Percentiles rank a stretch among this genome's conserved stretches.
These are phyloP conservation scores for Arxiozyma bovina DNA, from an alignment of 1,139 yeast species.

Conservation along the genomic window DNA sequence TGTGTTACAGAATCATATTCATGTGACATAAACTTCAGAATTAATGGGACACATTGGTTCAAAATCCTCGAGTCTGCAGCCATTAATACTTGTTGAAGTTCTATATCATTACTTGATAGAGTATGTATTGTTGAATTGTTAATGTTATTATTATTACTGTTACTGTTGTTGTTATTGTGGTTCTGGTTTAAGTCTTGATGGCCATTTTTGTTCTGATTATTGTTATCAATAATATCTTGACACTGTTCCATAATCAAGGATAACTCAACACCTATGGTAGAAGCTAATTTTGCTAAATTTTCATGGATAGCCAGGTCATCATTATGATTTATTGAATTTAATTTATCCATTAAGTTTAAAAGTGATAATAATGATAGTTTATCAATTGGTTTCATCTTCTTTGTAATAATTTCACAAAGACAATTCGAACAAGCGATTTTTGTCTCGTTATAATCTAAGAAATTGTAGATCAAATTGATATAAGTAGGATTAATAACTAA, in stretches of 20 bases:
- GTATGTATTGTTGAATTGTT: background rate
- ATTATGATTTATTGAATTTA: slow-evolving; percentile 30
- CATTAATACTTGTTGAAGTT: slow-evolving; percentile 32
- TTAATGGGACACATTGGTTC: slow-evolving; percentile 59
- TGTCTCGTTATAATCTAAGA: slow-evolving; percentile 42
- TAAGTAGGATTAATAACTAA: slow-evolving; percentile 63
- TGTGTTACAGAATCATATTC: slow-evolving; percentile 84
- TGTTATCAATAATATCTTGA: slow-evolving; percentile 23
- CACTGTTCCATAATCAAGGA: slow-evolving; percentile 41
- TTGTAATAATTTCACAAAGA: slow-evolving; percentile 70
- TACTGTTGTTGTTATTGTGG: background rate
- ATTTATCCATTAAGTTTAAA: slow-evolving; percentile 50
- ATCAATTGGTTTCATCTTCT: slow-evolving; percentile 86
- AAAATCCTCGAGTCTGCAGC: slow-evolving; percentile 43
- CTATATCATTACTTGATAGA: slow-evolving; percentile 7
- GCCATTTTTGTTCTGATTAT: background rate
- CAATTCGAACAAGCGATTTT: slow-evolving; percentile 63
- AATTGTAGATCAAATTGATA: slow-evolving; percentile 54
- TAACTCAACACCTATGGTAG: slow-evolving; percentile 69
- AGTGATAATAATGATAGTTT: slow-evolving; percentile 69
- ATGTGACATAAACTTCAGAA: slow-evolving; percentile 58
- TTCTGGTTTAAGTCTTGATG: background rate
- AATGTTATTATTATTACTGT: background rate
- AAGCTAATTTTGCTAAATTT: slow-evolving; percentile 62
- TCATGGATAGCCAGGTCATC: slow-evolving; percentile 61